Evolutionary conservation across 495 filamentous ascomycete genomes (phyloP), one percentile per base, ranked within the genome.

Genomic region (Neurospora sp.): DNA sequence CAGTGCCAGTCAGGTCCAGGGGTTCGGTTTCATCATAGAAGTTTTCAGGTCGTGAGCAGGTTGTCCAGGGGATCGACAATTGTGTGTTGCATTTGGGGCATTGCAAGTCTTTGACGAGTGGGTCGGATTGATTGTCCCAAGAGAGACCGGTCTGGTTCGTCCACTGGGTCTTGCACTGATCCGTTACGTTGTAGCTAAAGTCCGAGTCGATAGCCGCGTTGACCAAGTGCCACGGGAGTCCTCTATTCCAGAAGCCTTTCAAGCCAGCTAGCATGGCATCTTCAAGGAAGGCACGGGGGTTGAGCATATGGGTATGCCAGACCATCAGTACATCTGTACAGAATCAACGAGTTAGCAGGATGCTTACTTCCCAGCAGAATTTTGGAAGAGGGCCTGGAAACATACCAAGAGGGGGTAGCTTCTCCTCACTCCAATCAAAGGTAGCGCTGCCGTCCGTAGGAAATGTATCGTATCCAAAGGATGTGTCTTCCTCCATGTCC

Each of bases 301-400:
- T 96, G 4, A 97, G 87, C 89, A 94, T 90, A 76, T 93, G 92
- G 1, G 92, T 84, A 81, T 97, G 94, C 93, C 92, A 96, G 1
- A 96, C 92, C 92, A 97, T 93, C 62, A 97, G 81, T 3, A 97
- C 89, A 79, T 97, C 93, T 90, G 77, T 2, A 37, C 40, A 71
- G 72, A 71, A 74, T 79, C 38, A 80, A 72, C 42, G 27, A 31
- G n/a, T 12, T 31, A 42, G 10, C 54, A n/a, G 11, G 27, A 20
- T 23, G 20, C 69, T 23, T 12, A 23, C 40, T 41, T 23, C 23
- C 20, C 11, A 59, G 11, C 20, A 59, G 5, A 27, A 0, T 31
- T 27, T 27, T 14, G n/a, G 14, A 10, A 39, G 41, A 46, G 27
- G 14, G 37, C 10, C 20, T 31, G 6, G 31, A 14, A 3, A 72